These are phyloP conservation scores for Pochonia chlamydosporia DNA, from an alignment of 2,329 filamentous ascomycete genomes.

Conservation along the genomic window DNA sequence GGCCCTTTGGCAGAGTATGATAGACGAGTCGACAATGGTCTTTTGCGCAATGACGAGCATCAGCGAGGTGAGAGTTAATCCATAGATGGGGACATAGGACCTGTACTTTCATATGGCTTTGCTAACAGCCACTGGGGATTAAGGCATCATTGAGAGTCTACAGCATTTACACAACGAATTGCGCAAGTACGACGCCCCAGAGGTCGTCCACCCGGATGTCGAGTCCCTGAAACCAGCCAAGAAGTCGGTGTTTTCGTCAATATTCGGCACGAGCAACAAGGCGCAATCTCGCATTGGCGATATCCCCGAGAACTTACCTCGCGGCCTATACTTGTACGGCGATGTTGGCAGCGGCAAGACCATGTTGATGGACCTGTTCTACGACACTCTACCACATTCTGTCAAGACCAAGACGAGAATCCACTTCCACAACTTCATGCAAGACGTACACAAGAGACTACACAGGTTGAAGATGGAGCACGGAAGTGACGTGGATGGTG, in stretches of 20 bases:
- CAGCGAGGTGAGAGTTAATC: constrained; percentile 60
- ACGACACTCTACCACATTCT: constrained; percentile 77
- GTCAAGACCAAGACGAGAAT: constrained; percentile 84
- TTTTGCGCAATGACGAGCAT: constrained; percentile 80
- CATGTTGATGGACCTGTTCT: constrained; percentile 99
- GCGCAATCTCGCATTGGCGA: constrained; percentile 33
- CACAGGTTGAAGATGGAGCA: constrained; percentile 86
- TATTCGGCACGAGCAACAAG: constrained; percentile 49
- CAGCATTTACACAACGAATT: constrained; percentile 87
- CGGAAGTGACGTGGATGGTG: constrained; percentile 82
- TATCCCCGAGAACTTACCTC: constrained; percentile 71
- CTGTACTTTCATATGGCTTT: background rate
- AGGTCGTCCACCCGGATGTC: constrained; percentile 70
- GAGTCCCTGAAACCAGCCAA: constrained; percentile 56
- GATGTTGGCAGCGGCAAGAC: constrained; percentile 98
- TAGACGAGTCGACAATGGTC: constrained; percentile 65
- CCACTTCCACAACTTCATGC: constrained; percentile 99
- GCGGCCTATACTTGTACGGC: constrained; percentile 89
- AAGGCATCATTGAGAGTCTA: constrained; percentile 81
- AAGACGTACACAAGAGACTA: constrained; percentile 86
- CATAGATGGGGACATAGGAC: background rate
- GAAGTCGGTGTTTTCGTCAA: constrained; percentile 52
- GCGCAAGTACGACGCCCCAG: constrained; percentile 63
- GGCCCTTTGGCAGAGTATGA: constrained; percentile 90
- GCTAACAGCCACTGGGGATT: background rate